Evolutionary conservation across 495 filamentous ascomycete species (phyloP), one percentile per base, ranked within the genome.

Genomic region (Bacidia rubella): DNA sequence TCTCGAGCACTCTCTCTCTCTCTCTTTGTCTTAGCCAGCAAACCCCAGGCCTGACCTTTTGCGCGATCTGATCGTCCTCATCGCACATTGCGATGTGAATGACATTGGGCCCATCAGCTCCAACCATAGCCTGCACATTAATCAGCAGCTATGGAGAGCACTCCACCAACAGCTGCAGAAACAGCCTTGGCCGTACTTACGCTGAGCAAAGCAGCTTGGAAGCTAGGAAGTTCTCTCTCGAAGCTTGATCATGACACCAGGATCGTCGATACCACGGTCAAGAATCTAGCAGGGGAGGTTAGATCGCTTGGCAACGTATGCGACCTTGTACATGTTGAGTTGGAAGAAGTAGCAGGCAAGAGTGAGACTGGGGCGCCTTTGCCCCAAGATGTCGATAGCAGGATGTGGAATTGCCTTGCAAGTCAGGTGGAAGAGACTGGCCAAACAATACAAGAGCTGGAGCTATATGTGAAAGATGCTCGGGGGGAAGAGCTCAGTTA

Each of bases 181-280:
- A 57, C 53, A 55, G 52, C 59, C 52, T 59, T 59, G 41, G 53
- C 61, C 15, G 53, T 64, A 52, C 57, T 64, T 17, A 40, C 54
- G 45, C 54, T 62, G 49, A 60, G 62, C 47, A 64, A 64, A 58
- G 50, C 43, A 58, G 59, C 60, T 51, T 64, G 62, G 62, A 62
- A 57, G 55, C 54, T 62, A 40, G 60, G 57, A 51, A 59, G 43
- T 24, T 54, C 56, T 23, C 59, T 63, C 54, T 61, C 50, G 51
- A 61, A 59, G 41, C 59, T 61, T 52, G 51, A 57, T 45, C 58
- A 61, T 26, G 51, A 59, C 48, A 51, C 56, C 42, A 53, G 45
- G 47, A 54, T 53, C 47, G 22, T 59, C 52, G 54, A 61, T 55
- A 54, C 49, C 42, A 52, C 56, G 29, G 42, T 63, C 41, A 54